Percentiles rank a stretch among this genome's conserved stretches.
Conservation (phyloP, 1,284 basidiomycete species). For the Rhodotorula sp. region DNA sequence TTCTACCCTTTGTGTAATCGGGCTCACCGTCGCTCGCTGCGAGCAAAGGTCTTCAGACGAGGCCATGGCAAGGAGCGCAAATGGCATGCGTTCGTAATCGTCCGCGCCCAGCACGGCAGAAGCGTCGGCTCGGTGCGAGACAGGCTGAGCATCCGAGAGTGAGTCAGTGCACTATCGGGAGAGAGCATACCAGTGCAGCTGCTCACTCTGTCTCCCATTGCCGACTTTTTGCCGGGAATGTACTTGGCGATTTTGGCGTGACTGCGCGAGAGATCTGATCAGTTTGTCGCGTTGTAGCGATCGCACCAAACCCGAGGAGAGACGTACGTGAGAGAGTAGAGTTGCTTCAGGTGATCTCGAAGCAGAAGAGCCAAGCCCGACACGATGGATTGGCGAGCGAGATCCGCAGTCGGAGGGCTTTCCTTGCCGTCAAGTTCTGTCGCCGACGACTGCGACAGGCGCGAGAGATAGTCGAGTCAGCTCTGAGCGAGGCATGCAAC, state of each 20-base stretch:
- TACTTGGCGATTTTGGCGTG: slow-evolving; percentile 82
- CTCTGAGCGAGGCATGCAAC: too few species aligned
- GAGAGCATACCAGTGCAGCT: neutral
- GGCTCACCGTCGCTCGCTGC: slow-evolving; percentile 62
- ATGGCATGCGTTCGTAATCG: slow-evolving; percentile 66
- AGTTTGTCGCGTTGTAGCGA: neutral
- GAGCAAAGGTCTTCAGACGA: slow-evolving; percentile 53
- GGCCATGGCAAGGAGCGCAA: slow-evolving; percentile 52
- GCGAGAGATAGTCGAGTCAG: neutral
- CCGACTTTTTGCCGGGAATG: slow-evolving; percentile 76
- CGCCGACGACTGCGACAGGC: neutral
- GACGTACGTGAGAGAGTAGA: slow-evolving; percentile 75
- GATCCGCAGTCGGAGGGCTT: slow-evolving; percentile 11
- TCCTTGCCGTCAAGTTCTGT: neutral
- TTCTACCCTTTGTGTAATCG: neutral
- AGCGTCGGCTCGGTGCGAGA: slow-evolving; percentile 52
- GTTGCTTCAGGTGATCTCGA: slow-evolving; percentile 72
- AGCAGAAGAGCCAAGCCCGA: slow-evolving; percentile 77
- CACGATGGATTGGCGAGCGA: slow-evolving; percentile 61
- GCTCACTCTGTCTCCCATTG: slow-evolving; percentile 71
- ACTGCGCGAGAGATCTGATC: neutral
- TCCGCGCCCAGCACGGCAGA: slow-evolving; percentile 53
- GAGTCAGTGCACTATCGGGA: slow-evolving; percentile 6
- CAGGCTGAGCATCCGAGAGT: slow-evolving; percentile 41
- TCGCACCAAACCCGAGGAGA: too few species aligned